phyloP scores from a whole-genome alignment of 768 basidiomycete species.

The Tubosaeta sp. region DNA sequence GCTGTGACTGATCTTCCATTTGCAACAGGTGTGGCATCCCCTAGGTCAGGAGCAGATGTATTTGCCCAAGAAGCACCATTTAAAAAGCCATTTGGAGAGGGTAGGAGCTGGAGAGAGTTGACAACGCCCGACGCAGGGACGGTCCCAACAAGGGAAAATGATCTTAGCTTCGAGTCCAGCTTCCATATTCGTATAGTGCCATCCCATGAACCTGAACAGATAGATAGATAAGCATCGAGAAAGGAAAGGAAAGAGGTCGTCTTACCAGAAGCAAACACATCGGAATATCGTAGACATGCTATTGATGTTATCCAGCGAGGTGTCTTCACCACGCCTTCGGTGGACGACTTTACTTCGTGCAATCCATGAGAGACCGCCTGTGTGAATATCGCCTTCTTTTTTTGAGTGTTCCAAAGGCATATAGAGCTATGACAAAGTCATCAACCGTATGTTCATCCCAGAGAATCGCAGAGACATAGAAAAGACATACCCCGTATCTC shows the following conservation, averaged over 20 bases:
- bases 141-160: constrained; percentile 64
- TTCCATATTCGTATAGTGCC: constrained; percentile 89
- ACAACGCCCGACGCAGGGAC: constrained; percentile 73
- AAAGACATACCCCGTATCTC: constrained; percentile 82
- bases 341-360: constrained; percentile 62
- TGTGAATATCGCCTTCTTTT: constrained; percentile 94
- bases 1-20: constrained; percentile 12
- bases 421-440: constrained; percentile 51
- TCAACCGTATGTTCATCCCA: background rate
- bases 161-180: constrained; percentile 71
- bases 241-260: background rate
- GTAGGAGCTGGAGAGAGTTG: constrained; percentile 83
- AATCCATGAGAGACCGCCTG: constrained; percentile 85
- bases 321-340: constrained; percentile 68
- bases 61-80: constrained; percentile 43
- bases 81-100: constrained; percentile 41
- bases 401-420: constrained; percentile 83
- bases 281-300: constrained; percentile 79
- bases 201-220: constrained; percentile 82
- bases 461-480: background rate
- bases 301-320: constrained; percentile 92
- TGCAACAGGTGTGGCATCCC: background rate
- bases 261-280: constrained; percentile 85
- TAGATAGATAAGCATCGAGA: background rate
- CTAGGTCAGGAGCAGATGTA: background rate